Evolutionary conservation across 768 basidiomycete genomes (phyloP).

Genomic region (Collybia sp.): DNA sequence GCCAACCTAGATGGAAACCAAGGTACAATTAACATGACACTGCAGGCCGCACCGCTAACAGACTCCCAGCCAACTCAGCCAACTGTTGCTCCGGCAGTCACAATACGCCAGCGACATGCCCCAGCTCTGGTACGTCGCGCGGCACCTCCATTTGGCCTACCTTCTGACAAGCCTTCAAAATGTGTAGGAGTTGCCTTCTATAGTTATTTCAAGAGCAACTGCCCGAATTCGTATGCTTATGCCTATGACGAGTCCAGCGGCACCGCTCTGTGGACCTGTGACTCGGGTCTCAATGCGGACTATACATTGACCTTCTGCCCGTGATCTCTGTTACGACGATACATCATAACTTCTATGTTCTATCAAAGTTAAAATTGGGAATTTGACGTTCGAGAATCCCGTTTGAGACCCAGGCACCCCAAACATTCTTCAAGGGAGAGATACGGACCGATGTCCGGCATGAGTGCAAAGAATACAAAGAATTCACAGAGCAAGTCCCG

Average conservation of each 20-base stretch:
- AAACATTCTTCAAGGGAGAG: too few species aligned
- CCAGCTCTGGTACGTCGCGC: conserved; percentile 30
- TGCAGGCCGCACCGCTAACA: not conserved
- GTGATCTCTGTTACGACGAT: conserved; percentile 11
- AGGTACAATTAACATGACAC: conserved; percentile 11
- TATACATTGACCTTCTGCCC: conserved; percentile 51
- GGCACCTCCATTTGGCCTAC: conserved; percentile 20
- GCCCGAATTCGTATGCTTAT: conserved; percentile 47
- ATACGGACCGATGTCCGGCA: too few species aligned
- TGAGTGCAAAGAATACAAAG: too few species aligned
- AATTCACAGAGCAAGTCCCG: too few species aligned
- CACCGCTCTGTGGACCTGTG: conserved; percentile 53
- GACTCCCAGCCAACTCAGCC: conserved; percentile 41
- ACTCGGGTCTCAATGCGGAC: conserved; percentile 30
- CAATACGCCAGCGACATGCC: conserved; percentile 51
- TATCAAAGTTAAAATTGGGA: too few species aligned
- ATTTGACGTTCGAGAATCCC: too few species aligned
- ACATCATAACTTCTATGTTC: too few species aligned
- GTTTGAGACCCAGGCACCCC: too few species aligned
- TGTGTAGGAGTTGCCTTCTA: conserved; percentile 33
- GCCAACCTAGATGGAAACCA: conserved; percentile 39
- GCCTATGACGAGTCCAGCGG: conserved; percentile 49
- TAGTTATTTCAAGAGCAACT: conserved; percentile 36
- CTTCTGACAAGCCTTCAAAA: too few species aligned
- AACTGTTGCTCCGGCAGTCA: conserved; percentile 63